Evolutionary conservation across 176 grass and related monocot species (phyloP).

Genomic region (Lolium multiflorum): DNA sequence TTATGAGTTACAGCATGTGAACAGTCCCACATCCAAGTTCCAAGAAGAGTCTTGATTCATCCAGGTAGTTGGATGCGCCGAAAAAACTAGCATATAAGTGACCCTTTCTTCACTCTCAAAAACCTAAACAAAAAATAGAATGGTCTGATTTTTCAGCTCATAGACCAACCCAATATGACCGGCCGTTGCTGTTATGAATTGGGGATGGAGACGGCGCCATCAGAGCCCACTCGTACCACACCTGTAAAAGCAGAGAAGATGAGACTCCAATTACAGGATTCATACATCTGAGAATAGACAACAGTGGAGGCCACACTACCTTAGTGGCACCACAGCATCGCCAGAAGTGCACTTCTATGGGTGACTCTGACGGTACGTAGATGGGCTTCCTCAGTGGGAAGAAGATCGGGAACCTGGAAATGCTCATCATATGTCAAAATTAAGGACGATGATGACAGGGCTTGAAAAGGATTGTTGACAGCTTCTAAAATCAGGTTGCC

Average conservation of each 20-base stretch:
- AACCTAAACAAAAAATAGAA: not conserved
- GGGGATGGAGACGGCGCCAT: slow-evolving; percentile 67
- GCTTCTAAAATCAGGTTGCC: slow-evolving; percentile 1
- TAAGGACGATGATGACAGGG: not conserved
- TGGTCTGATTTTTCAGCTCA: slow-evolving; percentile 25
- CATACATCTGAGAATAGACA: not conserved
- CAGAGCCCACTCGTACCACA: slow-evolving; percentile 98
- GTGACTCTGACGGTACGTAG: slow-evolving; percentile 52
- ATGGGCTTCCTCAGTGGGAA: slow-evolving; percentile 90
- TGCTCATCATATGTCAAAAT: not conserved
- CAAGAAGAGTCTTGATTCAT: slow-evolving; percentile 5
- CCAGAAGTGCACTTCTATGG: slow-evolving; percentile 94
- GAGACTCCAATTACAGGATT: slow-evolving; percentile 16
- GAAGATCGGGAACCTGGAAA: slow-evolving; percentile 92
- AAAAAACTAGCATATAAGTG: not conserved
- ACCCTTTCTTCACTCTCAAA: not conserved
- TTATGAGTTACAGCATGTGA: not conserved
- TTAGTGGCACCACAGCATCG: slow-evolving; percentile 78
- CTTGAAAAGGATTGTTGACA: not conserved
- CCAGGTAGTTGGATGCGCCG: not conserved
- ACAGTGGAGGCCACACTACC: slow-evolving; percentile 39
- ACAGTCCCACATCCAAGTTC: not conserved
- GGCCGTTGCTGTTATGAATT: slow-evolving; percentile 91
- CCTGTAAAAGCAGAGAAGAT: slow-evolving; percentile 46
- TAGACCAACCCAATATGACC: slow-evolving; percentile 95